A percentile compares a stretch with the other conserved stretches of the same genome.
Conservation (phyloP, 345 rosid species). For the Gossypium ekmanianum region DNA sequence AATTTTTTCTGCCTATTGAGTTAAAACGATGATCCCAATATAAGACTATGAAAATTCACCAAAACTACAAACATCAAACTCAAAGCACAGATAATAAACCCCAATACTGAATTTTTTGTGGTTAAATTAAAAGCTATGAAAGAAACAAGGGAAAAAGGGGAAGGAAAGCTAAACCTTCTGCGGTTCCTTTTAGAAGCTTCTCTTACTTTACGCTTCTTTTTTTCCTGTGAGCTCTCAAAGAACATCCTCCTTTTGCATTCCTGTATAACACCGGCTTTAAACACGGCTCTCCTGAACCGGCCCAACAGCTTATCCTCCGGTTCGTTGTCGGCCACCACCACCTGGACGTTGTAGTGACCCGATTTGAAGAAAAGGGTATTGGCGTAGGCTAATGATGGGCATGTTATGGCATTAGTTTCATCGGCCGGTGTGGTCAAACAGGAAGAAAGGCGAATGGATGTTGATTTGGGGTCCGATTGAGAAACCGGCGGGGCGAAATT, state of each 20-base stretch:
- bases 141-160: neutral
- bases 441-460: neutral
- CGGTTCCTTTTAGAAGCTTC: constrained; percentile 36
- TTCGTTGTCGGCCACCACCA: constrained; percentile 33
- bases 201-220: constrained; percentile 31
- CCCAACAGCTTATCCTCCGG: constrained; percentile 35
- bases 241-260: constrained; percentile 36
- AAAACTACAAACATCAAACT: neutral
- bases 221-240: constrained; percentile 34
- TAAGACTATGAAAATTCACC: neutral
- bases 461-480: neutral
- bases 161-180: constrained; percentile 21
- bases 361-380: constrained; percentile 32
- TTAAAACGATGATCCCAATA: neutral
- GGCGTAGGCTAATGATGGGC: constrained; percentile 22
- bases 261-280: constrained; percentile 29
- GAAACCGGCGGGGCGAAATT: neutral
- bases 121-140: neutral
- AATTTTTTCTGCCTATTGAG: no score
- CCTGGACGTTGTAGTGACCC: constrained; percentile 29
- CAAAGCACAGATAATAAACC: neutral
- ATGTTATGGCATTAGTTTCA: neutral
- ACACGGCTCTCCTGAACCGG: constrained; percentile 32
- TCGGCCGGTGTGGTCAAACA: neutral
- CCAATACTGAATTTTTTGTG: neutral